Conservation (phyloP, 148 eudicot species). For the Vaccinium darrowii region DNA sequence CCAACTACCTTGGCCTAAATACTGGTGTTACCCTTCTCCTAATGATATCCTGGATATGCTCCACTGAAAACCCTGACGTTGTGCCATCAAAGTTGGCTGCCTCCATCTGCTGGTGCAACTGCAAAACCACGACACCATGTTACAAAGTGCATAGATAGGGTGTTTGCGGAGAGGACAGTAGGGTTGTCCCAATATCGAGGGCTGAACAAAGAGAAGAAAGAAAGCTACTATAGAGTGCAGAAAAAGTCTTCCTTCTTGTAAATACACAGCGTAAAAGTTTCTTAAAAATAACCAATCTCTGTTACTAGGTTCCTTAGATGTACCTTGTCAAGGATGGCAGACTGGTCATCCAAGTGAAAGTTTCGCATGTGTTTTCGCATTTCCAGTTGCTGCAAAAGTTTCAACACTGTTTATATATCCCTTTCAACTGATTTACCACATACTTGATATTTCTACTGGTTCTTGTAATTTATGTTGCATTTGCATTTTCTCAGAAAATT, state of each 20-base stretch:
- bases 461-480: slow-evolving; percentile 59
- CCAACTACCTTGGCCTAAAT: slow-evolving; percentile 32
- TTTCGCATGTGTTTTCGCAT: slow-evolving; percentile 84
- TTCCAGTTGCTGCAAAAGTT: slow-evolving; percentile 72
- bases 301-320: neutral
- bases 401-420: neutral
- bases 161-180: neutral
- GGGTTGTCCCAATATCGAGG: neutral
- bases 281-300: neutral
- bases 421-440: neutral
- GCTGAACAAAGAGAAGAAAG: neutral
- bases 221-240: neutral
- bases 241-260: neutral
- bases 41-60: slow-evolving; percentile 57
- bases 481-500: slow-evolving; percentile 62
- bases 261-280: neutral
- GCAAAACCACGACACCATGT: slow-evolving; percentile 19
- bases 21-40: slow-evolving; percentile 42
- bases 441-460: slow-evolving; percentile 38
- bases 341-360: slow-evolving; percentile 68
- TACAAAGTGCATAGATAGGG: neutral
- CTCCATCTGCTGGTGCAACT: slow-evolving; percentile 80
- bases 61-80: slow-evolving; percentile 59
- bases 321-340: slow-evolving; percentile 80
- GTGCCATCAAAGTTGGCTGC: slow-evolving; percentile 48